A percentile compares a stretch with the other conserved stretches of the same genome.
phyloP scores from a whole-genome alignment of 257 asterid species.

The Sherardia arvensis region DNA sequence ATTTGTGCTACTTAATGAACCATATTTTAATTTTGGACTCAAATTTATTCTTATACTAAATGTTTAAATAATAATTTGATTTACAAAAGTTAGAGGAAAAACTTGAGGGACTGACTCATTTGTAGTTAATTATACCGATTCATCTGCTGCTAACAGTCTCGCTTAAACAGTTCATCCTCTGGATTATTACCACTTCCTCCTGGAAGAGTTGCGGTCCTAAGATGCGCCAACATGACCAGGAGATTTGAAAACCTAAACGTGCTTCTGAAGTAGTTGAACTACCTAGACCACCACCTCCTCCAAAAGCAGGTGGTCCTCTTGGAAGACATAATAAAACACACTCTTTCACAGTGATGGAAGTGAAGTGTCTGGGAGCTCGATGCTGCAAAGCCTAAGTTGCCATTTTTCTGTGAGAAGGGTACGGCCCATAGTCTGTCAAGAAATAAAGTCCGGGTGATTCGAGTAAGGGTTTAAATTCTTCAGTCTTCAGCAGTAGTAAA shows the following conservation, averaged over 20 bases:
- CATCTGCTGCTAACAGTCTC: conserved; percentile 12
- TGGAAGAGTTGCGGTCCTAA: too few relatives aligned
- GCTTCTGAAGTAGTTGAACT: too few relatives aligned
- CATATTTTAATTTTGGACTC: too few relatives aligned
- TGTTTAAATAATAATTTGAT: too few relatives aligned
- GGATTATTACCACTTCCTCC: conserved; percentile 64
- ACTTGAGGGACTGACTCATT: too few relatives aligned
- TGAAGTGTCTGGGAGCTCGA: conserved; percentile 38
- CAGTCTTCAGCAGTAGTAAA: not conserved
- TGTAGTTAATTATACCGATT: too few relatives aligned
- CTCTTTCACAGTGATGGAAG: conserved; percentile 31
- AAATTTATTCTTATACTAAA: too few relatives aligned
- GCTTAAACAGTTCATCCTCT: conserved; percentile 15
- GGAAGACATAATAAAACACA: conserved; percentile 36
- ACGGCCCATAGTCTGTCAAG: conserved; percentile 98
- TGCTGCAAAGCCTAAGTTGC: conserved; percentile 76
- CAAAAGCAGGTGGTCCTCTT: conserved; percentile 41
- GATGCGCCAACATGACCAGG: conserved; percentile 23
- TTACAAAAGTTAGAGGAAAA: not conserved
- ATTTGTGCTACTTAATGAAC: not conserved
- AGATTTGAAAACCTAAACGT: conserved; percentile 34
- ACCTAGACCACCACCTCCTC: conserved; percentile 99
- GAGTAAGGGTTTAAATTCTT: conserved; percentile 47
- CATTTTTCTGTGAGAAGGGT: conserved; percentile 98
- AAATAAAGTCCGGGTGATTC: conserved; percentile 83